phyloP scores from a whole-genome alignment of 1,284 basidiomycete genomes.

The Wolfiporia cocos region DNA sequence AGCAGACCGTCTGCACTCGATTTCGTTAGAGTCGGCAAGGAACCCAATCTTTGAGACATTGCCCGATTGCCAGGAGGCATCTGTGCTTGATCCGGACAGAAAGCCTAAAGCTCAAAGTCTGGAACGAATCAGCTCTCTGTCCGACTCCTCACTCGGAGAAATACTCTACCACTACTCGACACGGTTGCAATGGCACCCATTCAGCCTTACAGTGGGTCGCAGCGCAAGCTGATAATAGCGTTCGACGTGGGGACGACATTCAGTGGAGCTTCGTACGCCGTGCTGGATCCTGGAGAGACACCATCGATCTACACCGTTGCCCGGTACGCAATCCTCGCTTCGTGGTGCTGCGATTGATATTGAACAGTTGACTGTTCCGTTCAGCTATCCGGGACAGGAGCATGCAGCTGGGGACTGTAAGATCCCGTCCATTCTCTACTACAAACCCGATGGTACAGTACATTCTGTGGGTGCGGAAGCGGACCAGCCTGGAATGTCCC shows the following conservation, averaged over 20 bases:
- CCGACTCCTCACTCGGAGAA: too few species aligned
- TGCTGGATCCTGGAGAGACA: slow-evolving; percentile 40
- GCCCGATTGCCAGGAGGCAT: too few species aligned
- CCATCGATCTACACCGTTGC: slow-evolving; percentile 41
- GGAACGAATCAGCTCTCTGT: too few species aligned
- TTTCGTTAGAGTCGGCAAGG: too few species aligned
- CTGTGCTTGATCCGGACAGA: too few species aligned
- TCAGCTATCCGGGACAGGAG: slow-evolving; percentile 38
- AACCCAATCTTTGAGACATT: too few species aligned
- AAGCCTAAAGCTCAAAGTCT: too few species aligned
- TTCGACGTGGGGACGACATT: slow-evolving; percentile 51
- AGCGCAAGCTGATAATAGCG: slow-evolving; percentile 38
- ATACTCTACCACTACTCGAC: too few species aligned
- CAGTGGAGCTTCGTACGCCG: slow-evolving; percentile 41
- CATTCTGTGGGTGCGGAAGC: slow-evolving; percentile 50
- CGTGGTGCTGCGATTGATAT: too few species aligned
- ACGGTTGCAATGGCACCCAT: slow-evolving; percentile 10
- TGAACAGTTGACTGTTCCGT: background rate
- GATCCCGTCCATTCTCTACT: slow-evolving; percentile 51
- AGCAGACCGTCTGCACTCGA: too few species aligned
- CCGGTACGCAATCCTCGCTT: too few species aligned
- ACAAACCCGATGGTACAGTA: slow-evolving; percentile 38
- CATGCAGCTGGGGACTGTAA: slow-evolving; percentile 39
- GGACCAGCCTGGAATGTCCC: slow-evolving; percentile 32
- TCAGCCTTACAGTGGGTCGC: slow-evolving; percentile 11